Evolutionary conservation across 768 basidiomycete genomes (phyloP).

Genomic region (Russula sp.): DNA sequence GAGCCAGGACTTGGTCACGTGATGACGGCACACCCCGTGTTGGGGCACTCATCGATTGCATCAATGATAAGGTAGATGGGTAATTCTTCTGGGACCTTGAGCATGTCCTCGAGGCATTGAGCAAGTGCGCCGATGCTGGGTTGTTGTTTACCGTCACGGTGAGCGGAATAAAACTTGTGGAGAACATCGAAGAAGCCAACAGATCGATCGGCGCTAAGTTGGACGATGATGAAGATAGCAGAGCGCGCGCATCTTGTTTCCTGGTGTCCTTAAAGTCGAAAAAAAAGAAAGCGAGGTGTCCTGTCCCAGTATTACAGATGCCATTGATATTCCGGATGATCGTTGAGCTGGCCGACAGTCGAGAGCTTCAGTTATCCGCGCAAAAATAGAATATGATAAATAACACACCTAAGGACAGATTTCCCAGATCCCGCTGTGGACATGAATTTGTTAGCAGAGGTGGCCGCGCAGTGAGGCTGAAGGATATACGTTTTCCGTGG

Average conservation of each 20-base stretch:
- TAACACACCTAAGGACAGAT: too few species aligned
- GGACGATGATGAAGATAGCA: not conserved
- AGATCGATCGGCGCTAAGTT: slow-evolving; percentile 3
- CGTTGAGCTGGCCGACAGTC: too few species aligned
- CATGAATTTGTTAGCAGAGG: too few species aligned
- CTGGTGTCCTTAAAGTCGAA: not conserved
- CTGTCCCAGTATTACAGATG: not conserved
- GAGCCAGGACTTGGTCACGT: not conserved
- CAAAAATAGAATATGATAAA: too few species aligned
- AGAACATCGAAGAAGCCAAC: not conserved
- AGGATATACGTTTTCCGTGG: too few species aligned
- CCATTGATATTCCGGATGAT: too few species aligned
- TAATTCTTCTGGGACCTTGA: not conserved
- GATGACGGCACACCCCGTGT: not conserved
- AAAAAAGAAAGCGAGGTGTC: not conserved
- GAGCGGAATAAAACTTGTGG: not conserved
- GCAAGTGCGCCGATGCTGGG: not conserved
- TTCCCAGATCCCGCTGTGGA: too few species aligned
- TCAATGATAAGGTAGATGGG: not conserved
- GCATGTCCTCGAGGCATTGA: not conserved
- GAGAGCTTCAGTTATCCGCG: too few species aligned
- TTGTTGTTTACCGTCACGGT: not conserved
- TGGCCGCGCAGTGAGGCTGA: too few species aligned
- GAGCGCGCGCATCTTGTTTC: not conserved
- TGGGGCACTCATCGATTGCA: not conserved